phyloP scores from a whole-genome alignment of 495 filamentous ascomycete genomes.

The Penicillium robsamsonii region DNA sequence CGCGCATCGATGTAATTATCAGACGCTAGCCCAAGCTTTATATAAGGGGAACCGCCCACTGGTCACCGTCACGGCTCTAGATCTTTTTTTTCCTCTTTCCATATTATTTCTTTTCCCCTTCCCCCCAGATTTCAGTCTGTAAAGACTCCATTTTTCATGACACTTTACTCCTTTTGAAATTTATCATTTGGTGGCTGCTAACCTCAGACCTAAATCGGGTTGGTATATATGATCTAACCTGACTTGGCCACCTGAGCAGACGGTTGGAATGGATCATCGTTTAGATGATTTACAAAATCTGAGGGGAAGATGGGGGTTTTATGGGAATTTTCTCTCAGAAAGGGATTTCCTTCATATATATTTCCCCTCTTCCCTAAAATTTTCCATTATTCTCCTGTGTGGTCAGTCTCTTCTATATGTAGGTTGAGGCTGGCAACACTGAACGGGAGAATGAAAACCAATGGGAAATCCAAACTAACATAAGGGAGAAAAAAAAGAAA shows the following conservation, averaged over 20 bases:
- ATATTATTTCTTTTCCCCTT: constrained; percentile 8
- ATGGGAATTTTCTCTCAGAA: constrained; percentile 6
- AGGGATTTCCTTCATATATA: constrained; percentile 6
- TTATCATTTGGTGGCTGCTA: constrained; percentile 2
- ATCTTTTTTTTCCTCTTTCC: constrained; percentile 15
- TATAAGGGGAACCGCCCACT: constrained; percentile 38
- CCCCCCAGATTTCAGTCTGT: not conserved
- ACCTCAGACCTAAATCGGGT: not conserved
- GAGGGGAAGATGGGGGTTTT: constrained; percentile 5
- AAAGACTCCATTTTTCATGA: not conserved
- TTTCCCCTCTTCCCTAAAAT: not conserved
- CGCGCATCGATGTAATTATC: constrained; percentile 29
- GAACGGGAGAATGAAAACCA: constrained; percentile 1
- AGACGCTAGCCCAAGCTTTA: constrained; percentile 32
- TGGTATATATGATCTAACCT: constrained; percentile 30
- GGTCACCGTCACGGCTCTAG: constrained; percentile 23
- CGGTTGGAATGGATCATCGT: constrained; percentile 34
- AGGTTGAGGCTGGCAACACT: constrained; percentile 17
- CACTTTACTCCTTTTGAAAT: not conserved
- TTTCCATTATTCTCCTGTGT: not conserved
- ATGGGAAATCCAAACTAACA: constrained; percentile 11
- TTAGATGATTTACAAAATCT: constrained; percentile 11
- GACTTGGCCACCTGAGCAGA: constrained; percentile 24
- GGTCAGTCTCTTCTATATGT: constrained; percentile 8
- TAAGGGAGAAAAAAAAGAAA: not conserved